These are phyloP conservation scores for Colletotrichum destructivum DNA, from an alignment of 2,329 filamentous ascomycete genomes.

Conservation along the genomic window DNA sequence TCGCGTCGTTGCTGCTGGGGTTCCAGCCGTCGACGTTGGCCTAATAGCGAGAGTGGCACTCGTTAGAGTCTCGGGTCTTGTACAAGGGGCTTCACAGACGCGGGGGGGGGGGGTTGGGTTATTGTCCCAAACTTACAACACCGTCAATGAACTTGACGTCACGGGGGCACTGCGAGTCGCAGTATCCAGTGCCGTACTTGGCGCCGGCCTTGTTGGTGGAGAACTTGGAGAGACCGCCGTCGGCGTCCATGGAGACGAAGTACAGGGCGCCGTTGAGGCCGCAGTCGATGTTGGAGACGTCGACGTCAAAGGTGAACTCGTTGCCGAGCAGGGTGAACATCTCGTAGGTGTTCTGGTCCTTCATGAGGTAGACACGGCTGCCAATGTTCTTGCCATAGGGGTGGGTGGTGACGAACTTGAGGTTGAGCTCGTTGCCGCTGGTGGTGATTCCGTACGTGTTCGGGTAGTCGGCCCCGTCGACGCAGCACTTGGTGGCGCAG, in stretches of 20 bases:
- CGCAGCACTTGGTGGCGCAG: conserved; percentile 65
- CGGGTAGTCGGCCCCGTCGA: conserved; percentile 68
- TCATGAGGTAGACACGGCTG: conserved; percentile 76
- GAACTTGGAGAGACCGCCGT: conserved; percentile 68
- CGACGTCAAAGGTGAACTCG: conserved; percentile 82
- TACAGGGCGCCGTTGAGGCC: conserved; percentile 82
- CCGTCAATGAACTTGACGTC: conserved; percentile 73
- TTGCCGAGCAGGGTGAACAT: conserved; percentile 76
- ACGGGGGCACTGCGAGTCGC: conserved; percentile 68
- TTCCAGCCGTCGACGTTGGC: conserved; percentile 69
- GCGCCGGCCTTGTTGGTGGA: conserved; percentile 67
- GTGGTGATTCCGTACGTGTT: conserved; percentile 69
- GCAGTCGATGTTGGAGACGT: conserved; percentile 77
- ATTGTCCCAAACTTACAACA: conserved; percentile 50
- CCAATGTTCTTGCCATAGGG: conserved; percentile 63
- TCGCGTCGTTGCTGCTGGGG: conserved; percentile 66
- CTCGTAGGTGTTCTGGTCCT: conserved; percentile 73
- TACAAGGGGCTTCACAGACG: too few relatives aligned
- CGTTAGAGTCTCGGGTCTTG: too few relatives aligned
- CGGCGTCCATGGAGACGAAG: conserved; percentile 72
- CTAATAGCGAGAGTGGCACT: conserved; percentile 44
- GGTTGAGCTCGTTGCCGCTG: conserved; percentile 64
- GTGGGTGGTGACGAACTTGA: conserved; percentile 71
- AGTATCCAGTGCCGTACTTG: conserved; percentile 72
- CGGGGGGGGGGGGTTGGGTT: too few relatives aligned